Evolutionary conservation across 306 rosid genomes (phyloP).

Genomic region (Fragaria vesca): DNA sequence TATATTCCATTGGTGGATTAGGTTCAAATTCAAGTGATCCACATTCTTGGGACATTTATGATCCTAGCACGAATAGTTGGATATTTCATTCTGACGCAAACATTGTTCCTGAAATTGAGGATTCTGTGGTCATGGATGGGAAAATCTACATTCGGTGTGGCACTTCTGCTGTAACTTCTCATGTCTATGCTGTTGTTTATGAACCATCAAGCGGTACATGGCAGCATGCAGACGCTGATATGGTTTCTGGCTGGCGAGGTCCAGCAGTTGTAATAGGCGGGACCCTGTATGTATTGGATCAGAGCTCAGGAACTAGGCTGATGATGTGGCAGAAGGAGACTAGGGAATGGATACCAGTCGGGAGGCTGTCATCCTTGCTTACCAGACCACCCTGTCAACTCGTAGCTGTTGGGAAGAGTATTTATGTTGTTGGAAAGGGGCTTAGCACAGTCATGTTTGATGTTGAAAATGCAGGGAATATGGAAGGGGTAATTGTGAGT

Average conservation of each 20-base stretch:
- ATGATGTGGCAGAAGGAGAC: conserved; percentile 66
- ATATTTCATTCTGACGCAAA: conserved; percentile 49
- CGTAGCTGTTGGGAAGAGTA: conserved; percentile 66
- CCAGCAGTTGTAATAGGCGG: conserved; percentile 73
- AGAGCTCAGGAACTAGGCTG: conserved; percentile 68
- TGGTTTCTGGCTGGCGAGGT: conserved; percentile 89
- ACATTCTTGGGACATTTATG: conserved; percentile 80
- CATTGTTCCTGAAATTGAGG: conserved; percentile 61
- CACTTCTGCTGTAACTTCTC: conserved; percentile 46
- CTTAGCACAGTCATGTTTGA: conserved; percentile 79
- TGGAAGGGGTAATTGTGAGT: conserved; percentile 57
- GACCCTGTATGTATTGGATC: conserved; percentile 65
- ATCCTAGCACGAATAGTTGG: conserved; percentile 55
- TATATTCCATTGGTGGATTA: conserved; percentile 79
- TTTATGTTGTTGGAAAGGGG: conserved; percentile 71
- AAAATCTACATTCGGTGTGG: conserved; percentile 68
- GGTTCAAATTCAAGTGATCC: conserved; percentile 63
- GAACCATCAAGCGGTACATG: conserved; percentile 73
- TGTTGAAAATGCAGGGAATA: conserved; percentile 49
- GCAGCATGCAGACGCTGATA: conserved; percentile 73
- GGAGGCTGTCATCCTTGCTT: conserved; percentile 73
- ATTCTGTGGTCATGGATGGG: conserved; percentile 72
- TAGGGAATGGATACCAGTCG: conserved; percentile 66
- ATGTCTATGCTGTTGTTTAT: conserved; percentile 57
- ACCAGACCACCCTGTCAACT: conserved; percentile 79